Conservation (phyloP, 352 stramenopile species). For the Pythium vanterpoolii region DNA sequence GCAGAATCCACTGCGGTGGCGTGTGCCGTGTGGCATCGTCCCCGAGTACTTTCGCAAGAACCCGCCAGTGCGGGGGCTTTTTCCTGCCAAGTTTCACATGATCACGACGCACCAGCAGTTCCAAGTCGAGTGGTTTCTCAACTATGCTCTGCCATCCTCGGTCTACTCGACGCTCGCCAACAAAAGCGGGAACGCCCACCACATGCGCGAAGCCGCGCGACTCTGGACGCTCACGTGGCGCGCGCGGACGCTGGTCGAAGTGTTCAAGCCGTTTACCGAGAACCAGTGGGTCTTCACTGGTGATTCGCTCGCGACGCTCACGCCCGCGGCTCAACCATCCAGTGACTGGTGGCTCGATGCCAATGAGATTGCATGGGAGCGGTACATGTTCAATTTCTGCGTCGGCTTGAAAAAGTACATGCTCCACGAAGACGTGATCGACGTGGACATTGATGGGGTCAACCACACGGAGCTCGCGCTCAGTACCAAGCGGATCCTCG, state of each 20-base stretch:
- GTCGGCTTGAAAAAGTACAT: slow-evolving; percentile 82
- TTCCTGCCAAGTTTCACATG: slow-evolving; percentile 72
- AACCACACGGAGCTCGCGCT: slow-evolving; percentile 81
- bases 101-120: slow-evolving; percentile 78
- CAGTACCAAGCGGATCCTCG: slow-evolving; percentile 74
- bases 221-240: slow-evolving; percentile 78
- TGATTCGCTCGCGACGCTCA: slow-evolving; percentile 40
- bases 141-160: slow-evolving; percentile 75
- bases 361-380: slow-evolving; percentile 75
- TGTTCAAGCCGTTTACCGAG: slow-evolving; percentile 87
- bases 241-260: slow-evolving; percentile 65
- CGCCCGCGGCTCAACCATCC: slow-evolving; percentile 23
- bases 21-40: slow-evolving; percentile 56
- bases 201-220: slow-evolving; percentile 64
- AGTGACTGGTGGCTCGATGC: slow-evolving; percentile 63
- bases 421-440: slow-evolving; percentile 79
- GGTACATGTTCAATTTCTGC: slow-evolving; percentile 85
- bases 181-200: slow-evolving; percentile 47
- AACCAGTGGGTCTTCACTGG: slow-evolving; percentile 82
- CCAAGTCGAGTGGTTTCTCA: slow-evolving; percentile 80
- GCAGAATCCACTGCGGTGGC: slow-evolving; percentile 79
- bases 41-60: slow-evolving; percentile 74
- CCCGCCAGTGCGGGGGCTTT: slow-evolving; percentile 44
- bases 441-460: slow-evolving; percentile 76
- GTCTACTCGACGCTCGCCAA: slow-evolving; percentile 78